Evolutionary conservation across 1,284 basidiomycete species (phyloP), one percentile per base, ranked within the genome.

Genomic region (Trichosporon coremiiforme): DNA sequence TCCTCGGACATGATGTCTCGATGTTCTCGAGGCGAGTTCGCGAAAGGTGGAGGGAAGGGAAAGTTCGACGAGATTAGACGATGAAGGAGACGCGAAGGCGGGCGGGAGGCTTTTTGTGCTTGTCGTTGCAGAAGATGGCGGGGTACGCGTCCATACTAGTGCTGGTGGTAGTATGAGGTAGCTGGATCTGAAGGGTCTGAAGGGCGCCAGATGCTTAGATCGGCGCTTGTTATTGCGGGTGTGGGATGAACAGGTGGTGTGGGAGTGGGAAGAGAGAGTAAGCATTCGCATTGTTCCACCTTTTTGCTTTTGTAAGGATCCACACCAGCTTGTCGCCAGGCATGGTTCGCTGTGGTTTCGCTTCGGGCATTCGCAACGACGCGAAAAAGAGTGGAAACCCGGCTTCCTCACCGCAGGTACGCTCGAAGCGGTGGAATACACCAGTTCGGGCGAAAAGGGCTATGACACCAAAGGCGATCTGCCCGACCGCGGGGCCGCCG

Each of bases 141-240:
- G 50, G 50, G 50, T 53, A 53, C 50, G 50, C 50, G 50, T 53
- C 50, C 50, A 53, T 53, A 12, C 50, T 53, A 53, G 50, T 53
- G 45, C 33, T 47, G 6, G 45, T 53, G n/a, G 20, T 53, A 20
- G 50, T 53, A 15, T 15, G 41, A 35, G 9, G 33, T 35, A 35
- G 38, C 4, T n/a, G 5, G 50, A 53, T 53, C 50, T 53, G 50
- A 9, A 35, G 47, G 25, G 3, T 25, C 25, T 25, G 25, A 25
- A 53, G 22, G 20, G 50, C 50, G 50, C 50, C 50, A 20, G 9
- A 25, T 17, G n/a, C 20, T 53, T 25, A 53, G 50, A 22, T 25
- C 20, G 22, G 50, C 8, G 50, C 50, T 9, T 10, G 50, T 25
- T 53, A 53, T 53, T 53, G 50, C 22, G 50, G 25, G 41, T 53